Conservation (phyloP, 768 basidiomycete species). For the Kondoa malvinella region DNA sequence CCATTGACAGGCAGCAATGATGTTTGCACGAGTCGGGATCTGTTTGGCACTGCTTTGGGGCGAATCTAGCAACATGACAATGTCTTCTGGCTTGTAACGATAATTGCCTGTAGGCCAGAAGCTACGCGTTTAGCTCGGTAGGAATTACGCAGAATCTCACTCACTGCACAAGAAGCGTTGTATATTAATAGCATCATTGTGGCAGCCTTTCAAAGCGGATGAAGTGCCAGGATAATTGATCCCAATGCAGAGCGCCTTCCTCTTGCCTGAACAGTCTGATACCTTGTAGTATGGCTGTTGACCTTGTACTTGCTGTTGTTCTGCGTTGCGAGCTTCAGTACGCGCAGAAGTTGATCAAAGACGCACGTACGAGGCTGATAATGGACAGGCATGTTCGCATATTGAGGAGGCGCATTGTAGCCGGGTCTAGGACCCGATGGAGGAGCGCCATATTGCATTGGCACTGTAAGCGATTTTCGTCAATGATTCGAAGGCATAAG, state of each 20-base stretch:
- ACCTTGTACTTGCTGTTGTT: not conserved
- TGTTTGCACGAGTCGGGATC: conserved; percentile 63
- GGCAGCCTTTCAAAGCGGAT: conserved; percentile 61
- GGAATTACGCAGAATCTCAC: conserved; percentile 4
- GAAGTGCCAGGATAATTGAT: conserved; percentile 56
- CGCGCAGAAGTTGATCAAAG: conserved; percentile 39
- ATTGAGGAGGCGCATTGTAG: conserved; percentile 17
- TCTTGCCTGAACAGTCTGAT: conserved; percentile 42
- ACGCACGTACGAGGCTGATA: conserved; percentile 23
- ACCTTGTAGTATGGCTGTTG: conserved; percentile 50
- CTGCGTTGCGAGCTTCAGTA: too few relatives aligned
- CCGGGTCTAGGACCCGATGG: not conserved
- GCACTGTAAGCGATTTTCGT: conserved; percentile 1
- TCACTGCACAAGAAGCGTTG: conserved; percentile 8
- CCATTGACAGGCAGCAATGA: conserved; percentile 79
- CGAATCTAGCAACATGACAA: conserved; percentile 73
- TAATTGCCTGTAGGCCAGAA: conserved; percentile 32
- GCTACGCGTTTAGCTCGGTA: too few relatives aligned
- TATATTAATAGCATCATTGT: conserved; percentile 70
- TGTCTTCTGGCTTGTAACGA: conserved; percentile 58
- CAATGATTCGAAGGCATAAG: not conserved
- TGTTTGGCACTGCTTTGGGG: conserved; percentile 41
- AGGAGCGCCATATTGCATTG: conserved; percentile 16
- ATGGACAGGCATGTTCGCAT: conserved; percentile 22
- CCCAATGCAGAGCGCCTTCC: conserved; percentile 78